phyloP scores from a whole-genome alignment of 768 basidiomycete species.

The Mycena venus region DNA sequence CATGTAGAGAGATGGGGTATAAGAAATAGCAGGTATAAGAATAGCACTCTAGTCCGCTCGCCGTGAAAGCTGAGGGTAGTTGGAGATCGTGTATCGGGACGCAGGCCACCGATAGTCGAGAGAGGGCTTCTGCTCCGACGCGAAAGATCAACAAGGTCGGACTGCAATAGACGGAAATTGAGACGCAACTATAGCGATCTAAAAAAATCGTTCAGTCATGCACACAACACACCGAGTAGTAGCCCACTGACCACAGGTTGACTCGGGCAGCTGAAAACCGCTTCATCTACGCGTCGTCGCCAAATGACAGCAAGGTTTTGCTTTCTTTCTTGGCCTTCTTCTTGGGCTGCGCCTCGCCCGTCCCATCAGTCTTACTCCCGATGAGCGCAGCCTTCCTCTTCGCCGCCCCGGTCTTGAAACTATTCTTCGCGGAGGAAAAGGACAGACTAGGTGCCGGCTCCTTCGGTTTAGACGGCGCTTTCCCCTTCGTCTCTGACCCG shows the following conservation, averaged over 20 bases:
- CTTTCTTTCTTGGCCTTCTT: conserved; percentile 70
- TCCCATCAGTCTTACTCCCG: conserved; percentile 39
- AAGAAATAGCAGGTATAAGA: background rate
- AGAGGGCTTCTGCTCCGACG: background rate
- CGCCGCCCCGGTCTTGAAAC: conserved; percentile 41
- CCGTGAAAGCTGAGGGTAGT: background rate
- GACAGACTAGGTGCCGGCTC: conserved; percentile 50
- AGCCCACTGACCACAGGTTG: background rate
- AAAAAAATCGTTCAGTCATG: background rate
- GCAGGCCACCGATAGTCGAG: background rate
- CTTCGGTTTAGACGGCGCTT: conserved; percentile 35
- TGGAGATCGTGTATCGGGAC: background rate
- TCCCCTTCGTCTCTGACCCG: conserved; percentile 40
- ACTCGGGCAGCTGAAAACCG: background rate
- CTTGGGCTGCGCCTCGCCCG: conserved; percentile 48
- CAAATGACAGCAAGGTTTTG: conserved; percentile 69
- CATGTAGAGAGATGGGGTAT: no score
- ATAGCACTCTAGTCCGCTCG: background rate
- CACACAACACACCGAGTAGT: background rate
- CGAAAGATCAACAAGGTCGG: background rate
- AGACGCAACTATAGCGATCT: background rate
- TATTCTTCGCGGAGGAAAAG: conserved; percentile 58
- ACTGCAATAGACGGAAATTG: background rate
- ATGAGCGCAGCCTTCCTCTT: conserved; percentile 59
- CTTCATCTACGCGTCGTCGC: conserved; percentile 61